phyloP scores from a whole-genome alignment of 2,329 filamentous ascomycete species.

The Rutstroemia sp. region DNA sequence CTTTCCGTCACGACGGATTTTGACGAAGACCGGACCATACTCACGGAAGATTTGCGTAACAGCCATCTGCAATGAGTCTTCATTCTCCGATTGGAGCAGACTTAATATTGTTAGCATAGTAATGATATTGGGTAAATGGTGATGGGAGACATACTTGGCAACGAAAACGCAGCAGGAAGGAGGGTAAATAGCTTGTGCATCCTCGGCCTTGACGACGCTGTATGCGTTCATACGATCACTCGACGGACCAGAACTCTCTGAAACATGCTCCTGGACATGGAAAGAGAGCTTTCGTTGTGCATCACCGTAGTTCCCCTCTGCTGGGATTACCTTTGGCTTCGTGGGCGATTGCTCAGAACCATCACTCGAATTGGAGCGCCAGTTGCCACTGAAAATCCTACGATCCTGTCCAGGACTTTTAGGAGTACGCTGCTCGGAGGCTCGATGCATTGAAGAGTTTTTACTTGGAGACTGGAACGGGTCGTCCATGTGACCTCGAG shows the following conservation, averaged over 20 bases:
- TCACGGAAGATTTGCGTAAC: constrained; percentile 45
- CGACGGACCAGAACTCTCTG: constrained; percentile 2
- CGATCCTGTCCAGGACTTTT: constrained; percentile 16
- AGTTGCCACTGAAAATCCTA: constrained; percentile 20
- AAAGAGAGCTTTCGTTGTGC: constrained; percentile 14
- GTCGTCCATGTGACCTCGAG: constrained; percentile 19
- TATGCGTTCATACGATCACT: constrained; percentile 7
- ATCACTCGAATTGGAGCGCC: constrained; percentile 23
- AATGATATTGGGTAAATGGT: neutral
- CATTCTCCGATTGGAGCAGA: constrained; percentile 42
- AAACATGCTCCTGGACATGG: constrained; percentile 12
- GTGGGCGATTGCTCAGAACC: constrained; percentile 12
- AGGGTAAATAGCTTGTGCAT: constrained; percentile 31
- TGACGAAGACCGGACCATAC: constrained; percentile 52
- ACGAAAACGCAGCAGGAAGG: constrained; percentile 55
- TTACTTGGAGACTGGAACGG: constrained; percentile 17
- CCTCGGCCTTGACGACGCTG: constrained; percentile 17
- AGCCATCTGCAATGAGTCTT: constrained; percentile 43
- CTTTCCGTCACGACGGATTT: constrained; percentile 52
- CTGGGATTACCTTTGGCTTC: neutral
- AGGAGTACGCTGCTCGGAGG: constrained; percentile 19
- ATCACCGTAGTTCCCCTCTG: constrained; percentile 4
- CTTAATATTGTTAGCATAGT: constrained; percentile 29
- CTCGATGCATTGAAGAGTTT: constrained; percentile 1
- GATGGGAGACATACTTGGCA: constrained; percentile 48